Evolutionary conservation across 345 rosid species (phyloP).

Genomic region (Citrus unshiu): DNA sequence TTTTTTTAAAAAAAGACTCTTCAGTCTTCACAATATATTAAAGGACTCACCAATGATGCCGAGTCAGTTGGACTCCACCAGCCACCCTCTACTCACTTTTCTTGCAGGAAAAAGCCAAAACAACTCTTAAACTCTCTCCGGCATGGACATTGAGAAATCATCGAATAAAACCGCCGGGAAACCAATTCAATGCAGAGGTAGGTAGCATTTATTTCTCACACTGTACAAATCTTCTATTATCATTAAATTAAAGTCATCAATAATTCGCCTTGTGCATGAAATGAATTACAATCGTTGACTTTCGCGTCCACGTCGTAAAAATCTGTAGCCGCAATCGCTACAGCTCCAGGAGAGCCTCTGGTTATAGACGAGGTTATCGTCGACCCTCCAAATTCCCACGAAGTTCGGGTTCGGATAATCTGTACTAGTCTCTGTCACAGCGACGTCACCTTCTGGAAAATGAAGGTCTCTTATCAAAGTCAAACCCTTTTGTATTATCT

Average conservation of each 20-base stretch:
- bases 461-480: slow-evolving; percentile 35
- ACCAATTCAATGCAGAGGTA: slow-evolving; percentile 72
- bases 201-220: background rate
- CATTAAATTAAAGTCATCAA: no score
- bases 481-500: background rate
- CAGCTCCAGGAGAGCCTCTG: slow-evolving; percentile 68
- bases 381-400: slow-evolving; percentile 64
- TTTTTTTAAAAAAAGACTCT: no score
- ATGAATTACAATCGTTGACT: background rate
- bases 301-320: background rate
- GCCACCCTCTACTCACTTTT: no score
- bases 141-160: background rate
- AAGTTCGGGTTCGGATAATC: slow-evolving; percentile 70
- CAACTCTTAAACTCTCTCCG: no score
- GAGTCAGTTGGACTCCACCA: no score
- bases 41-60: no score
- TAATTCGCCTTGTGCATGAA: no score
- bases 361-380: slow-evolving; percentile 76
- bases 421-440: slow-evolving; percentile 45
- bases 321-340: slow-evolving; percentile 62
- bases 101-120: no score
- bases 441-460: slow-evolving; percentile 72
- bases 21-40: no score
- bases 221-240: no score
- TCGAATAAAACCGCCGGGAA: slow-evolving; percentile 26